These are phyloP conservation scores for Salmacisia buchloeana DNA, from an alignment of 1,284 basidiomycete species.

Conservation along the genomic window DNA sequence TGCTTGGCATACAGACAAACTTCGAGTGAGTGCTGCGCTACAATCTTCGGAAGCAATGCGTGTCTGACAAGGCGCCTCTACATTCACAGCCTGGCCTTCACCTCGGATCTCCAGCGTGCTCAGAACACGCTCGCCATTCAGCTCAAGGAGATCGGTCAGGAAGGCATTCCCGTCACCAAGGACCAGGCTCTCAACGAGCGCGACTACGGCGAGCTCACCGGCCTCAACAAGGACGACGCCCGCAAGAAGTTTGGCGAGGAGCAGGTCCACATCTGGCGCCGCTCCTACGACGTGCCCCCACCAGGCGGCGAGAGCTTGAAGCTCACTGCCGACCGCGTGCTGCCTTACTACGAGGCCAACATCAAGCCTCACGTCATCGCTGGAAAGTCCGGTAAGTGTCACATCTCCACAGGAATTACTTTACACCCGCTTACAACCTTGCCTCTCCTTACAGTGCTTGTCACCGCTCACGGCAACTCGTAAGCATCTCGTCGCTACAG, in stretches of 20 bases:
- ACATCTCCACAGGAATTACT: neutral
- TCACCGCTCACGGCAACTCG: conserved; percentile 52
- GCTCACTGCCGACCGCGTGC: conserved; percentile 52
- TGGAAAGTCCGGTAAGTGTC: conserved; percentile 40
- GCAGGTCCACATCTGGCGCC: conserved; percentile 53
- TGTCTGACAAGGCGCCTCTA: neutral
- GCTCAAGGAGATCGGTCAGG: conserved; percentile 52
- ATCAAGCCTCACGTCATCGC: conserved; percentile 50
- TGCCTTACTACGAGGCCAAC: conserved; percentile 53
- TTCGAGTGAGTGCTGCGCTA: conserved; percentile 23
- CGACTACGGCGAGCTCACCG: conserved; percentile 53
- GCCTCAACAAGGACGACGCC: conserved; percentile 54
- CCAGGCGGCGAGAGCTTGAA: conserved; percentile 53
- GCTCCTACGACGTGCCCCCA: conserved; percentile 52
- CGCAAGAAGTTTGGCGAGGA: conserved; percentile 54
- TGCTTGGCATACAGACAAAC: conserved; percentile 15
- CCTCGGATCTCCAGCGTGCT: conserved; percentile 52
- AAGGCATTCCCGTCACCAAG: conserved; percentile 47
- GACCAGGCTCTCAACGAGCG: conserved; percentile 54
- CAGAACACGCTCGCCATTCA: conserved; percentile 53
- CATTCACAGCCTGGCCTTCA: conserved; percentile 51
- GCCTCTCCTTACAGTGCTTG: neutral
- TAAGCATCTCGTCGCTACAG: conserved; percentile 9
- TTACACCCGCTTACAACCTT: neutral
- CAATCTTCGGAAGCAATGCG: too few relatives aligned